Conservation (phyloP, 2,329 filamentous ascomycete species). For the Trichophyton verrucosum region DNA sequence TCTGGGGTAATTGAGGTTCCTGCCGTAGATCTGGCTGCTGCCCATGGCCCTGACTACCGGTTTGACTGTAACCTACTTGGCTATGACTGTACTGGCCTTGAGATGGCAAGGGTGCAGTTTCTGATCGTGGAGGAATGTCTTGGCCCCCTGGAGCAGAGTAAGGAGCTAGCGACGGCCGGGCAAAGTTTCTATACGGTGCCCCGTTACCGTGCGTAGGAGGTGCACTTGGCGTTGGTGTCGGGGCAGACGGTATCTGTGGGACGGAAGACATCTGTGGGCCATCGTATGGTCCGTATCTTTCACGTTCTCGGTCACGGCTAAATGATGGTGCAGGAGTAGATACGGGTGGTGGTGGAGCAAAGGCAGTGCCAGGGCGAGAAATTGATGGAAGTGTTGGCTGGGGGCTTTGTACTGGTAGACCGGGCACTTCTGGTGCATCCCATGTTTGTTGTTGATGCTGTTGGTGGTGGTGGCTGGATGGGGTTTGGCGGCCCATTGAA, state of each 20-base stretch:
- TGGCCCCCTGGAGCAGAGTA: not conserved
- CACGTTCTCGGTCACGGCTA: not conserved
- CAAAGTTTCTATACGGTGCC: conserved; percentile 8
- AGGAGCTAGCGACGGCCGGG: conserved; percentile 1
- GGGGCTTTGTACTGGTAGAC: conserved; percentile 8
- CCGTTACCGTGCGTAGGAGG: conserved; percentile 1
- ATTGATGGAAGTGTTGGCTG: not conserved
- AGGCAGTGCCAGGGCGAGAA: not conserved
- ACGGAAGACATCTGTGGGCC: not conserved
- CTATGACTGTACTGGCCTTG: not conserved
- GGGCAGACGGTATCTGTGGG: not conserved
- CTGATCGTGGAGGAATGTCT: not conserved
- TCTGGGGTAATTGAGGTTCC: not conserved
- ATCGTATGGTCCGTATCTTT: not conserved
- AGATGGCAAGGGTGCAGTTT: conserved; percentile 6
- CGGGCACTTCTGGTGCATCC: conserved; percentile 11
- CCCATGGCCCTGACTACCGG: not conserved
- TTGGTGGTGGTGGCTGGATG: conserved; percentile 13
- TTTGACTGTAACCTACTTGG: not conserved
- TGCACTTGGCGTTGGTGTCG: conserved; percentile 6
- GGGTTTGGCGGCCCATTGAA: conserved; percentile 9
- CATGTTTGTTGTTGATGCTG: conserved; percentile 10
- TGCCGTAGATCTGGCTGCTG: not conserved
- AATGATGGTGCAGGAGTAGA: not conserved
- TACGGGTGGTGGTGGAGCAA: not conserved